Conservation (phyloP, 2,329 filamentous ascomycete genomes). For the Clonostachys chloroleuca region DNA sequence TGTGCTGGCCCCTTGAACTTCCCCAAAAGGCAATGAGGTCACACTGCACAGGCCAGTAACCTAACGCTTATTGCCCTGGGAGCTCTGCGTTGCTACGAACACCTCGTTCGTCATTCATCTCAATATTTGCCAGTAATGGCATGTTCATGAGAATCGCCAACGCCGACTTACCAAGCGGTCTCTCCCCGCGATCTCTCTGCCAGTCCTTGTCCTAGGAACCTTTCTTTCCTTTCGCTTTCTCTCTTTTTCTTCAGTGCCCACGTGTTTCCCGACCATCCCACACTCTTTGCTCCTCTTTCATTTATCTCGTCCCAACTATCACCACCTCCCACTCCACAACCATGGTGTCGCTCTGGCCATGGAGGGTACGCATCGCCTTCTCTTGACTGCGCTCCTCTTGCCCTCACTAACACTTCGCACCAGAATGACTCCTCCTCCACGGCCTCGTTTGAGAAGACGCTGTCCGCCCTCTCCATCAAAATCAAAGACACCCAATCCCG, state of each 20-base stretch:
- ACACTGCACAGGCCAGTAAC: no score
- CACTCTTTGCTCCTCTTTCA: background rate
- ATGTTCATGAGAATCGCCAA: no score
- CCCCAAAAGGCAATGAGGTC: no score
- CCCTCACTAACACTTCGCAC: background rate
- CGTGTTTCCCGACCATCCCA: background rate
- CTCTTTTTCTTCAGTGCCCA: background rate
- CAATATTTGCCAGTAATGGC: no score
- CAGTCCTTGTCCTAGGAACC: no score
- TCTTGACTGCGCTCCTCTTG: background rate
- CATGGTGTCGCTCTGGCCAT: constrained; percentile 87
- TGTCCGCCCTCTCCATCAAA: constrained; percentile 76
- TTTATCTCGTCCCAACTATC: background rate
- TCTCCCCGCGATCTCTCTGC: no score
- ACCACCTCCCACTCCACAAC: constrained; percentile 6
- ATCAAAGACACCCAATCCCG: constrained; percentile 70
- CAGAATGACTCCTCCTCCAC: constrained; percentile 78
- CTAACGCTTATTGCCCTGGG: no score
- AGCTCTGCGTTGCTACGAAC: no score
- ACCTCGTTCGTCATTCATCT: no score
- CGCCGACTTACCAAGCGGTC: no score
- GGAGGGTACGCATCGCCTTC: constrained; percentile 52
- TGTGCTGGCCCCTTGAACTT: no score
- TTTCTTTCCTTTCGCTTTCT: no score
- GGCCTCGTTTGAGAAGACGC: constrained; percentile 87